These are phyloP conservation scores for Thalassiosira livingstoniorum DNA, from an alignment of 352 stramenopile genomes.

Conservation along the genomic window DNA sequence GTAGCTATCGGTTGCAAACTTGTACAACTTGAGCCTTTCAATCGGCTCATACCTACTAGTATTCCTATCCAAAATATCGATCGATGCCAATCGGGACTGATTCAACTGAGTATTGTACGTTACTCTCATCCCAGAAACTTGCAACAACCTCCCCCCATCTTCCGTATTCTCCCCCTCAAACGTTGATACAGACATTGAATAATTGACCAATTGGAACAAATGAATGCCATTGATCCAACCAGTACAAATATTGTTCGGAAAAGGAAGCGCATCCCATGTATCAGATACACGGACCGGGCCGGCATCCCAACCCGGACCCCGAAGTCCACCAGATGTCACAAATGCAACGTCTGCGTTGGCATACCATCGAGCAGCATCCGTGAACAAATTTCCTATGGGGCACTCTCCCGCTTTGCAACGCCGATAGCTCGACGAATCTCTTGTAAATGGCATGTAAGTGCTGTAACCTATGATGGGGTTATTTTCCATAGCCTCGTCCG, in stretches of 20 bases:
- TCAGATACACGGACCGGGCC: slow-evolving; percentile 41
- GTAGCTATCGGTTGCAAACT: slow-evolving; percentile 47
- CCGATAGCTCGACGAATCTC: slow-evolving; percentile 12
- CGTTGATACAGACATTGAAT: slow-evolving; percentile 36
- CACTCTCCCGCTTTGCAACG: slow-evolving; percentile 52
- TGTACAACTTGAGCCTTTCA: slow-evolving; percentile 51
- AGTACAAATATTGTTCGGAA: slow-evolving; percentile 55
- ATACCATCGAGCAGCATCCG: slow-evolving; percentile 57
- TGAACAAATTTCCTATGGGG: slow-evolving; percentile 51
- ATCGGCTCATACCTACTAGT: slow-evolving; percentile 34
- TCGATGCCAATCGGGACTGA: slow-evolving; percentile 30
- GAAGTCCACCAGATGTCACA: slow-evolving; percentile 32
- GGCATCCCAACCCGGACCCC: slow-evolving; percentile 49
- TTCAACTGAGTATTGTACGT: slow-evolving; percentile 50
- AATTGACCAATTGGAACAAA: slow-evolving; percentile 54
- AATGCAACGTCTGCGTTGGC: slow-evolving; percentile 49
- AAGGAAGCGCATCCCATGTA: slow-evolving; percentile 39
- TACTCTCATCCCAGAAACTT: slow-evolving; percentile 55
- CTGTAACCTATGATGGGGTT: no score
- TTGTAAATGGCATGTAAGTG: no score
- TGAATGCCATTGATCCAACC: slow-evolving; percentile 51
- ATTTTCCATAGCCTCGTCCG: no score
- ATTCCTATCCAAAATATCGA: slow-evolving; percentile 49
- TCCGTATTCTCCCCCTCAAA: slow-evolving; percentile 36
- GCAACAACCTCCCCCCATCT: slow-evolving; percentile 48